phyloP scores from a whole-genome alignment of 2,329 filamentous ascomycete genomes.

The Colletotrichum tropicale region DNA sequence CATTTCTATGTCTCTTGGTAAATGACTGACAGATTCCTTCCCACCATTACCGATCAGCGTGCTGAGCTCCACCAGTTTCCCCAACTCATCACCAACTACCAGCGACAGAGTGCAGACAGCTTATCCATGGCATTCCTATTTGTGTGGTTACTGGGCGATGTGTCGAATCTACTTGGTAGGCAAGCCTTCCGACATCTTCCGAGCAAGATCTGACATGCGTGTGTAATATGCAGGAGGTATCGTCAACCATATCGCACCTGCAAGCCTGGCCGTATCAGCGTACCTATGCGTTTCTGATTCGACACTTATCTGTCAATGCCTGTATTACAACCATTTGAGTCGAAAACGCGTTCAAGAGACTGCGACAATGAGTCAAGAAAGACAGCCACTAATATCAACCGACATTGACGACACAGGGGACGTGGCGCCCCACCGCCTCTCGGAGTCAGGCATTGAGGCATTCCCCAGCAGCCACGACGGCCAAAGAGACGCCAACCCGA shows the following conservation, averaged over 20 bases:
- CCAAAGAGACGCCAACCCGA: background rate
- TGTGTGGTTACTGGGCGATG: background rate
- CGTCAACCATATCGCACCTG: slow-evolving; percentile 4
- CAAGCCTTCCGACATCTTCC: background rate
- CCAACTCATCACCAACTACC: slow-evolving; percentile 3
- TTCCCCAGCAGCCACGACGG: background rate
- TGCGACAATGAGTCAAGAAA: background rate
- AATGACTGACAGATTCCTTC: background rate
- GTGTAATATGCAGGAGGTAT: background rate
- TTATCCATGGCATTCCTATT: slow-evolving; percentile 11
- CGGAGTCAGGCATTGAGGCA: background rate
- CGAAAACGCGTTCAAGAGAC: background rate
- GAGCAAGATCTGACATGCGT: background rate
- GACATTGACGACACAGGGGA: background rate
- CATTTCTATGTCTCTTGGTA: slow-evolving; percentile 11
- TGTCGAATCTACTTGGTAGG: slow-evolving; percentile 1
- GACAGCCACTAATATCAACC: background rate
- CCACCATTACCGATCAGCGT: too few relatives aligned
- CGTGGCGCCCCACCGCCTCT: background rate
- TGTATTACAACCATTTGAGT: background rate
- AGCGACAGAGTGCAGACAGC: slow-evolving; percentile 2
- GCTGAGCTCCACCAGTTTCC: background rate
- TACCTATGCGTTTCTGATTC: slow-evolving; percentile 9
- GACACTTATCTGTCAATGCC: slow-evolving; percentile 8
- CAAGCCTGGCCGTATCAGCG: background rate